Evolutionary conservation across 1,284 basidiomycete species (phyloP), one percentile per base, ranked within the genome.

Genomic region (Heterobasidion annosum): DNA sequence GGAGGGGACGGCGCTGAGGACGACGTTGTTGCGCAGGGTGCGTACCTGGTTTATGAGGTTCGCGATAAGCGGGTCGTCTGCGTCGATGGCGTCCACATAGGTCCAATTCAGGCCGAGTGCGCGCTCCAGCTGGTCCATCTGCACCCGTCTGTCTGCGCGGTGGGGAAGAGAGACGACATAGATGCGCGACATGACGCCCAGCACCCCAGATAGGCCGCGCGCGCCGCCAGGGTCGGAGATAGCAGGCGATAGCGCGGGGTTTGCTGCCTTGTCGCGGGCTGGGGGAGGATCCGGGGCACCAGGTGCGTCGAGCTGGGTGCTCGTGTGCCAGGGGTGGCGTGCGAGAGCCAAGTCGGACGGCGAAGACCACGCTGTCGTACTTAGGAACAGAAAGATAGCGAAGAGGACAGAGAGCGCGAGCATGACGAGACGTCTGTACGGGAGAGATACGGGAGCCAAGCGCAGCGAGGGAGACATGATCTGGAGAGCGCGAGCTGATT

Each of bases 141-240:
- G 68, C n/a, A 59, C 54, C 10, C 75, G 73, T 18, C 84, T 70
- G 57, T 82, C 81, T 3, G 59, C 56, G 43, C 83, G 73, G 25
- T 64, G 68, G 8, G 78, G 74, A 13, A 85, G 74, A 18, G 82
- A 85, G 35, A 89, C 61, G 2, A 88, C 78, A 59, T 79, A 82
- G 53, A 82, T 73, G 15, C 67, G 63, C 3, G 73, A 67, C 43
- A 74, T 57, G 54, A 62, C 57, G 15, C 63, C 65, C 0, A 65
- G 57, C 0, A 55, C n/a, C 7, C 25, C 15, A 13, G 45, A 25
- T 2, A 3, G n/a, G 34, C n/a, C 34, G 13, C 16, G 25, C 34
- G 10, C 12, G 8, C 7, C n/a, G 13, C 19, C 43, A 15, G 35
- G 34, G 35, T 56, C 12, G 7, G 42, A 49, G 25, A 51, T 32